Evolutionary conservation across 257 asterid genomes (phyloP).

Genomic region (Rhazya stricta): DNA sequence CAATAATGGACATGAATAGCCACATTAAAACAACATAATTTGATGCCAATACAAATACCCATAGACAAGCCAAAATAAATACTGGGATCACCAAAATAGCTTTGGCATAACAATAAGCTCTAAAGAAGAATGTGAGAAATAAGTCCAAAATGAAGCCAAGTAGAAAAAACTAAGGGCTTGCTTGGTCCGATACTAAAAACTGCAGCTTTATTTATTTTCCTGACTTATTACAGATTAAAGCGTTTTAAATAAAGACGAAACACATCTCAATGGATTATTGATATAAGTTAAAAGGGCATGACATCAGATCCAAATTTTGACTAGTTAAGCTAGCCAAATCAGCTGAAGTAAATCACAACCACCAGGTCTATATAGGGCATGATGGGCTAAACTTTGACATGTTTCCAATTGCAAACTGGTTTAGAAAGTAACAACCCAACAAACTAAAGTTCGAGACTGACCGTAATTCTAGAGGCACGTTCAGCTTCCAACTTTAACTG

Average conservation of each 20-base stretch:
- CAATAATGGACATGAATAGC: no score
- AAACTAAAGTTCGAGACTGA: conserved; percentile 22
- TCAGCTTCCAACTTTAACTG: conserved; percentile 57
- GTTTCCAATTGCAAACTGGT: background rate
- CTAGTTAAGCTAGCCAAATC: background rate
- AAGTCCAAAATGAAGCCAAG: background rate
- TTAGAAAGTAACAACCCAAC: background rate
- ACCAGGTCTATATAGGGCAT: background rate
- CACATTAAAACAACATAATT: background rate
- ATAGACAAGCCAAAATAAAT: background rate
- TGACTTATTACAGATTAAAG: background rate
- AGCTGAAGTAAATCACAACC: background rate
- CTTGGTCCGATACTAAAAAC: background rate
- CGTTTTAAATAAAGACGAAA: background rate
- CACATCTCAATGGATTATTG: background rate
- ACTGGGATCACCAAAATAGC: background rate
- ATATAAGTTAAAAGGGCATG: background rate
- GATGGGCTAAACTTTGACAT: background rate
- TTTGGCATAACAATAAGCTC: background rate
- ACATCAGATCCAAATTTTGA: background rate
- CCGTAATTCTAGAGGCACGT: conserved; percentile 77
- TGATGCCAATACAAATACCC: background rate
- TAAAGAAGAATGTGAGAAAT: background rate
- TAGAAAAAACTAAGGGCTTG: background rate
- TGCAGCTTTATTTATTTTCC: no score